These are phyloP conservation scores for Marsdenia floribunda DNA, from an alignment of 257 asterid species.

Conservation along the genomic window DNA sequence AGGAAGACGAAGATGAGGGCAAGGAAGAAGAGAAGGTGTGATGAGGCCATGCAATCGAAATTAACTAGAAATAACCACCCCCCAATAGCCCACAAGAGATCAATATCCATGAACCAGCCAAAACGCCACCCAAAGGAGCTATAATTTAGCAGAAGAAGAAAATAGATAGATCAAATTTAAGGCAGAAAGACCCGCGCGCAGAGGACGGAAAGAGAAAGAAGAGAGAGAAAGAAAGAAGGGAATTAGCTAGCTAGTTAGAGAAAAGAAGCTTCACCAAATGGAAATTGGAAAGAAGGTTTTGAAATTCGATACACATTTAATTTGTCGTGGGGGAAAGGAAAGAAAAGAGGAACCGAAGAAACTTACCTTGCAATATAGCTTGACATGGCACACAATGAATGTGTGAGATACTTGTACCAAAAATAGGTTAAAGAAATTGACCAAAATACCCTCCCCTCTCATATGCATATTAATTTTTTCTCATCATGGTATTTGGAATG, in stretches of 20 bases:
- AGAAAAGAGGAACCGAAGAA: slow-evolving; percentile 13
- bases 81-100: slow-evolving; percentile 45
- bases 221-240: slow-evolving; percentile 11
- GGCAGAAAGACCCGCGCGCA: slow-evolving; percentile 4
- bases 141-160: too few species aligned
- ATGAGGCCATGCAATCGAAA: slow-evolving; percentile 6
- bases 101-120: slow-evolving; percentile 59
- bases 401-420: not conserved
- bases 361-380: slow-evolving; percentile 24
- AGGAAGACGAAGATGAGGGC: slow-evolving; percentile 28
- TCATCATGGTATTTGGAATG: not conserved
- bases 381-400: too few species aligned
- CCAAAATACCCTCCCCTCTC: slow-evolving; percentile 4
- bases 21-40: slow-evolving; percentile 18
- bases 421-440: slow-evolving; percentile 10
- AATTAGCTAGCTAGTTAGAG: not conserved
- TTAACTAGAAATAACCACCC: slow-evolving; percentile 41
- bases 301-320: slow-evolving; percentile 38
- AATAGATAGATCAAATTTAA: not conserved
- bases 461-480: not conserved
- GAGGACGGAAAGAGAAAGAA: not conserved
- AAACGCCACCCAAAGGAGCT: not conserved
- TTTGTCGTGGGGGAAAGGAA: slow-evolving; percentile 9
- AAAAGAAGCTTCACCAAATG: slow-evolving; percentile 17
- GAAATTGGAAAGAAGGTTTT: slow-evolving; percentile 29